These are phyloP conservation scores for Raphanus hybrid DNA, from an alignment of 441 rosid genomes.

Conservation along the genomic window DNA sequence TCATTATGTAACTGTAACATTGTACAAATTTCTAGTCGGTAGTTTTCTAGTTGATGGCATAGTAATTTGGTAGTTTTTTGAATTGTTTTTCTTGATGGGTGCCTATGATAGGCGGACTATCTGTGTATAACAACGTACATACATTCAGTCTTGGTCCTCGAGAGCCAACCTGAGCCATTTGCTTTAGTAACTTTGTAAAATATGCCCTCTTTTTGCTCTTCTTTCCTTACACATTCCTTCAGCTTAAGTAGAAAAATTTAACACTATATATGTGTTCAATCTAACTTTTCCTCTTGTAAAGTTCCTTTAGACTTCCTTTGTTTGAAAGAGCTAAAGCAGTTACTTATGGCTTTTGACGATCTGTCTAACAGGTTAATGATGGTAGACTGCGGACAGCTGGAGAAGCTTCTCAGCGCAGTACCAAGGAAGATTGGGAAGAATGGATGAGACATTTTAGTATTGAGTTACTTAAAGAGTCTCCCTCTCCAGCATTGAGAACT, in stretches of 20 bases:
- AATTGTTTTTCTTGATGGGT: slow-evolving; percentile 4
- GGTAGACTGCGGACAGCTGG: slow-evolving; percentile 93
- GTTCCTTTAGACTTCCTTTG: slow-evolving; percentile 26
- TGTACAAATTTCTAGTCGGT: slow-evolving; percentile 27
- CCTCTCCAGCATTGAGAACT: slow-evolving; percentile 97
- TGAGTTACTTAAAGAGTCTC: slow-evolving; percentile 97
- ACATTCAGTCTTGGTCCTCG: neutral
- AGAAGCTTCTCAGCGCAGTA: slow-evolving; percentile 99
- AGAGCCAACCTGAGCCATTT: slow-evolving; percentile 10
- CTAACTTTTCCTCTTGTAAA: slow-evolving; percentile 7
- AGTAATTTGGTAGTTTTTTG: neutral
- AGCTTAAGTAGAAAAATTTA: slow-evolving; percentile 13
- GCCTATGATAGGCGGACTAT: slow-evolving; percentile 3
- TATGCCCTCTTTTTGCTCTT: slow-evolving; percentile 12
- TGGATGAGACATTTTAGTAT: slow-evolving; percentile 99
- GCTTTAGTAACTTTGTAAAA: slow-evolving; percentile 20
- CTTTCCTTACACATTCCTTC: neutral
- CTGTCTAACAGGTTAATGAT: slow-evolving; percentile 78
- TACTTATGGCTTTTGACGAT: slow-evolving; percentile 31
- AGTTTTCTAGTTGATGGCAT: slow-evolving; percentile 26
- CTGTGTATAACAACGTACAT: slow-evolving; percentile 15
- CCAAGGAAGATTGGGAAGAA: slow-evolving; percentile 99
- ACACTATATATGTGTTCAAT: slow-evolving; percentile 19
- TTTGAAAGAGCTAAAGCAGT: slow-evolving; percentile 30
- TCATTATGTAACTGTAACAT: slow-evolving; percentile 15